A percentile compares a stretch with the other conserved stretches of the same genome.
phyloP scores from a whole-genome alignment of 345 rosid genomes.

The Rhodomyrtus tomentosa region DNA sequence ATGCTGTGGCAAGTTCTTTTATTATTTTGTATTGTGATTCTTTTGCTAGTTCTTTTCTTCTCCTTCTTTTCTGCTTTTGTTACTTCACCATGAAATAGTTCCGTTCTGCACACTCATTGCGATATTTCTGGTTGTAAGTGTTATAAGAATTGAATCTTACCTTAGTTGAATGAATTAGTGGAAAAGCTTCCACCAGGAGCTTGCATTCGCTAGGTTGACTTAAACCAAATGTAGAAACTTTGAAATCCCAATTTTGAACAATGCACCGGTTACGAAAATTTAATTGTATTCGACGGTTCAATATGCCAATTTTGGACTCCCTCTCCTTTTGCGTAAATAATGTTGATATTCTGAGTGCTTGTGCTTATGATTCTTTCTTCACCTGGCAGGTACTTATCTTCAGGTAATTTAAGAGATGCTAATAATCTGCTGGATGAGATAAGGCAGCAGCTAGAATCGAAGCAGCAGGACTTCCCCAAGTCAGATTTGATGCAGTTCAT shows the following conservation, averaged over 20 bases:
- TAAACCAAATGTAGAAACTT: not conserved
- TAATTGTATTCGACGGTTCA: not conserved
- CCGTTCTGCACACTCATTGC: not conserved
- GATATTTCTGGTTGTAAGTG: not conserved
- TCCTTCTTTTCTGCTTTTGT: not conserved
- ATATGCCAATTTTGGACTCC: not conserved
- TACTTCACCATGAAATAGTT: not conserved
- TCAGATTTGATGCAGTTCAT: constrained; percentile 60
- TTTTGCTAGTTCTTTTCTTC: not conserved
- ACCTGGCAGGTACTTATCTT: constrained; percentile 52
- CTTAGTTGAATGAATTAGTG: not conserved
- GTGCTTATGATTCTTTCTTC: not conserved
- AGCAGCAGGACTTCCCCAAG: constrained; percentile 38
- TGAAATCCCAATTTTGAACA: not conserved
- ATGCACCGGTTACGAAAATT: not conserved
- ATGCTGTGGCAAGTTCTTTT: not conserved
- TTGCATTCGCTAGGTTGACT: too few species aligned
- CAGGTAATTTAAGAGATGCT: constrained; percentile 86
- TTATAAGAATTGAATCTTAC: not conserved
- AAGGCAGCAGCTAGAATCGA: constrained; percentile 50
- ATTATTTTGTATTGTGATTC: not conserved
- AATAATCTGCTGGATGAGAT: constrained; percentile 65
- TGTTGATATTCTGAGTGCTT: not conserved
- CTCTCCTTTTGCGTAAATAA: not conserved
- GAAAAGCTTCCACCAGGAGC: too few species aligned